phyloP scores from a whole-genome alignment of 1,139 yeast species.

The Wickerhamiella pararugosa region DNA sequence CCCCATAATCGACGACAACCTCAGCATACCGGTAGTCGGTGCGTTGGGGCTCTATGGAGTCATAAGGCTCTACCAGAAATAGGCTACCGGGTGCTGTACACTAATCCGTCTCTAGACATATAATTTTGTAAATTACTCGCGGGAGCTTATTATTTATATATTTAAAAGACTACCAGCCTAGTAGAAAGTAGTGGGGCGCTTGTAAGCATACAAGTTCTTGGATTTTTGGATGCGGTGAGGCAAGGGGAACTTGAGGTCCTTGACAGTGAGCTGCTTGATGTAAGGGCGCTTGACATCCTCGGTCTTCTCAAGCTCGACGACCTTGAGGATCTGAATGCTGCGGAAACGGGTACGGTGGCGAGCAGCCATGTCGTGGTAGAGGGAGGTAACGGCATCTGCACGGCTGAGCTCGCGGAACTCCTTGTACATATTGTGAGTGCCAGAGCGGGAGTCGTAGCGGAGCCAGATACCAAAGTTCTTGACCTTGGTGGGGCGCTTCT shows the following conservation, averaged over 20 bases:
- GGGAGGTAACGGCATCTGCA: constrained; percentile 96
- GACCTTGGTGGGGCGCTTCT: constrained; percentile 96
- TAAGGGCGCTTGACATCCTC: constrained; percentile 99
- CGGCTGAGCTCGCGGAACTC: constrained; percentile 99
- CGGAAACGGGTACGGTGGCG: constrained; percentile 99
- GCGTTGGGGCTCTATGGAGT: constrained; percentile 43
- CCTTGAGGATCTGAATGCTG: constrained; percentile 90
- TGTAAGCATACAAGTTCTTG: constrained; percentile 74
- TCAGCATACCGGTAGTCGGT: constrained; percentile 81
- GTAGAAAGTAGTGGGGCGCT: constrained; percentile 96
- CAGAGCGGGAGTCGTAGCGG: constrained; percentile 99
- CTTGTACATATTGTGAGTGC: constrained; percentile 99
- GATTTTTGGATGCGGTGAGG: constrained; percentile 98
- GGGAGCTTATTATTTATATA: background rate
- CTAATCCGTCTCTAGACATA: background rate
- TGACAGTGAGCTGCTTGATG: constrained; percentile 92
- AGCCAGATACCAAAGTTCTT: constrained; percentile 99
- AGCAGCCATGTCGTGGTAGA: constrained; percentile 99
- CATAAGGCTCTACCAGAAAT: constrained; percentile 18
- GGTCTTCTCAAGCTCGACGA: constrained; percentile 94
- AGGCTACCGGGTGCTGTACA: background rate
- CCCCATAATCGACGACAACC: constrained; percentile 62
- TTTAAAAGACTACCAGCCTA: constrained; percentile 25
- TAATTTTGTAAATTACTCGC: background rate
- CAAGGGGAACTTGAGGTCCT: constrained; percentile 98